phyloP scores from a whole-genome alignment of 2,329 filamentous ascomycete species.

The Paramyrothecium roridum region DNA sequence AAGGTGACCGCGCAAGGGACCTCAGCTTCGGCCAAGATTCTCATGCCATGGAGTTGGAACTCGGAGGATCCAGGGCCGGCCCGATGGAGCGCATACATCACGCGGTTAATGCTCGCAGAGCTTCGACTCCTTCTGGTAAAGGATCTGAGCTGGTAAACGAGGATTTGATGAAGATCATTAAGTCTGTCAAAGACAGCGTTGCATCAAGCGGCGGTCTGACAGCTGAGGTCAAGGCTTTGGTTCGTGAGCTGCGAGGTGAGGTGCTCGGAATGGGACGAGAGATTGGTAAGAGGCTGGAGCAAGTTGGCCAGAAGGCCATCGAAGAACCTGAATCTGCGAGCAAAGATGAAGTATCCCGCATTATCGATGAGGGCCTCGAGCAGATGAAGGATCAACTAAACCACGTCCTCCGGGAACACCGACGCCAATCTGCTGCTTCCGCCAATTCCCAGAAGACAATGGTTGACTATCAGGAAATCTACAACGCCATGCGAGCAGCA shows the following conservation, averaged over 20 bases:
- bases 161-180: conserved; percentile 78
- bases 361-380: conserved; percentile 76
- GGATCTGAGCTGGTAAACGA: conserved; percentile 63
- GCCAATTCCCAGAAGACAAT: conserved; percentile 55
- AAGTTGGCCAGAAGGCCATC: conserved; percentile 47
- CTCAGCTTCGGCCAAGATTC: conserved; percentile 41
- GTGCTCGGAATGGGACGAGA: conserved; percentile 94
- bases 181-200: conserved; percentile 87
- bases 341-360: conserved; percentile 68
- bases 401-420: conserved; percentile 71
- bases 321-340: conserved; percentile 49
- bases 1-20: conserved; percentile 17
- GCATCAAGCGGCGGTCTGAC: conserved; percentile 84
- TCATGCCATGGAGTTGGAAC: conserved; percentile 26
- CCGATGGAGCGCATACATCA: conserved; percentile 38
- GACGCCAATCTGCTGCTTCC: conserved; percentile 64
- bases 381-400: conserved; percentile 86
- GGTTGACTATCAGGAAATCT: conserved; percentile 80
- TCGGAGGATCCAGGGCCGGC: conserved; percentile 22
- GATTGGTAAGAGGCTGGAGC: conserved; percentile 80
- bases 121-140: conserved; percentile 37
- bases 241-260: conserved; percentile 86
- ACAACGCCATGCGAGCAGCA: conserved; percentile 78
- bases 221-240: conserved; percentile 85
- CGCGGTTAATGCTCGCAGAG: conserved; percentile 40